Percentiles rank a stretch among this genome's conserved stretches.
Conservation (phyloP, 75 land plant species). For the Selaginella moellendorffii region DNA sequence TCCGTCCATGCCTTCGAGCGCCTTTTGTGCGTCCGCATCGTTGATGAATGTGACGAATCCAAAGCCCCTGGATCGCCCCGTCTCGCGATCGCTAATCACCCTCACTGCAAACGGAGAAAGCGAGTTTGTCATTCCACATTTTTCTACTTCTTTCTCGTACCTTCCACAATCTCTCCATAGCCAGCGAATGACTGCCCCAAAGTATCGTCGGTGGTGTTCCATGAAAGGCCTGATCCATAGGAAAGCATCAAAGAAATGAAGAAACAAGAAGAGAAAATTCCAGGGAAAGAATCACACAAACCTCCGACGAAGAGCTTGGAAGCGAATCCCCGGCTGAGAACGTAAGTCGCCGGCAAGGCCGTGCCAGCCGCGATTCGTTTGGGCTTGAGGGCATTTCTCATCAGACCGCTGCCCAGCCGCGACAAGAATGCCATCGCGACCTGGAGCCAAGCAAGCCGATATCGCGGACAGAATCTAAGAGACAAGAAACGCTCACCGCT, state of each 20-base stretch:
- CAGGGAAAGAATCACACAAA: no score
- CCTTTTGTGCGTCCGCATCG: conserved; percentile 35
- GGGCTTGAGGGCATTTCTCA: not conserved
- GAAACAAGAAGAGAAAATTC: not conserved
- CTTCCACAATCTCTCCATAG: conserved; percentile 56
- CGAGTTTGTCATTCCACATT: no score
- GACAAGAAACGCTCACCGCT: no score
- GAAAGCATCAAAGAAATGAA: not conserved
- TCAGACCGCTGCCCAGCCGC: no score
- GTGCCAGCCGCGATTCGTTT: not conserved
- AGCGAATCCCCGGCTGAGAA: not conserved
- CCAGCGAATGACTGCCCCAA: conserved; percentile 44
- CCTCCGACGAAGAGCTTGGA: not conserved
- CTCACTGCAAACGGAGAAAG: conserved; percentile 49
- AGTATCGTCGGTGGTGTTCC: conserved; percentile 41
- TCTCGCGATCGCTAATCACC: conserved; percentile 62
- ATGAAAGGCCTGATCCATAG: conserved; percentile 49
- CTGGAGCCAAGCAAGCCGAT: no score
- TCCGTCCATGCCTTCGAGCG: conserved; percentile 66
- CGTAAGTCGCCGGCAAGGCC: not conserved
- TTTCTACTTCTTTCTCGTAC: no score
- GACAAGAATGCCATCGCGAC: no score
- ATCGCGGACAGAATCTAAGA: no score
- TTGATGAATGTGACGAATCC: conserved; percentile 50
- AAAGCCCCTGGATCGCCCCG: conserved; percentile 78